Evolutionary conservation across 257 asterid species (phyloP).

Genomic region (Solanum piurae): DNA sequence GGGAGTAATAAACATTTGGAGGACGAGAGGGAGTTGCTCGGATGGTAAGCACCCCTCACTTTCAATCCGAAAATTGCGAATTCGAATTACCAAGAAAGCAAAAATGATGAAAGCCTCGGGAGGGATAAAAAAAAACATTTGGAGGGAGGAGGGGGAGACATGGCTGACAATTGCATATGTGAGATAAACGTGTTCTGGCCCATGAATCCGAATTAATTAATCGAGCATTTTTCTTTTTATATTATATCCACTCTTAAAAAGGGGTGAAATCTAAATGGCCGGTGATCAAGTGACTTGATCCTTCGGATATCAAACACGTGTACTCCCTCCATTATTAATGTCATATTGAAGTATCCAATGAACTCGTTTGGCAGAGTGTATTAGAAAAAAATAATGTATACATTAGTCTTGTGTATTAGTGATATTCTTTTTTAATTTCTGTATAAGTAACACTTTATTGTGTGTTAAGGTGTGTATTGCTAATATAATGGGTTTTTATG

Average conservation of each 20-base stretch:
- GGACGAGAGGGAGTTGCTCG: rapidly evolving
- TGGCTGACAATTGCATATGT: not conserved
- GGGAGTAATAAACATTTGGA: too few relatives aligned
- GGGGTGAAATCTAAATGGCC: too few relatives aligned
- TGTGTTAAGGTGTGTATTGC: too few relatives aligned
- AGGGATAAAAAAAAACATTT: not conserved
- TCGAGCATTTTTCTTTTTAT: not conserved
- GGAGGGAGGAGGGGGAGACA: not conserved
- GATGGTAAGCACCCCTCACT: too few relatives aligned
- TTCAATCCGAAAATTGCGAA: rapidly evolving
- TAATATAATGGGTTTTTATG: too few relatives aligned
- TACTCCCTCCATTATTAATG: not conserved
- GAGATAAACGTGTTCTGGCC: not conserved
- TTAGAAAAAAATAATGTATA: too few relatives aligned
- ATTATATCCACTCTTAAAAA: too few relatives aligned
- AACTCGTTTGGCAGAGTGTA: too few relatives aligned
- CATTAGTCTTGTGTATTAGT: too few relatives aligned
- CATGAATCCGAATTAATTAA: not conserved
- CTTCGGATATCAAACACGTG: not conserved
- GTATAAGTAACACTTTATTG: too few relatives aligned
- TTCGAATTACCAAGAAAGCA: rapidly evolving
- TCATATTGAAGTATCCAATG: not conserved
- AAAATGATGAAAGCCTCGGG: too few relatives aligned
- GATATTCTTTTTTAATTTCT: too few relatives aligned
- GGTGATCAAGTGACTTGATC: not conserved